Evolutionary conservation across 2,329 filamentous ascomycete genomes (phyloP), one percentile per base, ranked within the genome.

Genomic region (Xylariaceae sp.): DNA sequence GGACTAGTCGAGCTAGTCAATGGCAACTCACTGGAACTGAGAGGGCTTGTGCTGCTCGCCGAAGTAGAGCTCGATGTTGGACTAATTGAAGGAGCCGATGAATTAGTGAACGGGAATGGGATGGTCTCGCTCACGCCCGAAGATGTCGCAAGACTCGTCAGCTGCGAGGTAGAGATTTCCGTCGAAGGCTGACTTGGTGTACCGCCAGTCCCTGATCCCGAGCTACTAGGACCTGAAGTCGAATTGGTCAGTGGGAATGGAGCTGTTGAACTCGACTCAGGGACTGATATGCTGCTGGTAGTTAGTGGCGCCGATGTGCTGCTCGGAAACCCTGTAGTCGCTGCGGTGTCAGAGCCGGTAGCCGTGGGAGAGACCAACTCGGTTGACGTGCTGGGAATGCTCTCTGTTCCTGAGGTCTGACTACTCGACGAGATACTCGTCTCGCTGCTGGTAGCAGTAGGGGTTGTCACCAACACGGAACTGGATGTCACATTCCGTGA

Each of bases 1-100:
- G 56, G 34, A 11, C 48, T 15, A 37, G 61, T 66, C n/a, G 64
- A 59, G 51, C 64, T 67, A 4, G 62, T 51, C 35, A 63, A 39
- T 5, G 63, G 62, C 17, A 53, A 50, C 41, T 18, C 34, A 15
- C 41, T 52, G n/a, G 45, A 23, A 49, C 51, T 45, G n/a, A 48
- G 11, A 17, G 55, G 44, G 47, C 48, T 47, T 50, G 58, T 56
- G n/a, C 17, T 52, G 18, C 47, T 52, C 5, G 59, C 57, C 35
- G 47, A 17, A 9, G 35, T 45, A n/a, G 13, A 15, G 41, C 9
- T n/a, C 13, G 41, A 45, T 6, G 49, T 51, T 51, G 50, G 44
- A 10, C 50, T 54, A 15, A 15, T 4, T 11, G 56, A 18, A 23
- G 53, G 39, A 23, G 39, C 37, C 2, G 58, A 56, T 4, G 61